A percentile compares a stretch with the other conserved stretches of the same genome.
These are phyloP conservation scores for Podaxis carcinomalis DNA, from an alignment of 768 basidiomycete genomes.

Conservation along the genomic window DNA sequence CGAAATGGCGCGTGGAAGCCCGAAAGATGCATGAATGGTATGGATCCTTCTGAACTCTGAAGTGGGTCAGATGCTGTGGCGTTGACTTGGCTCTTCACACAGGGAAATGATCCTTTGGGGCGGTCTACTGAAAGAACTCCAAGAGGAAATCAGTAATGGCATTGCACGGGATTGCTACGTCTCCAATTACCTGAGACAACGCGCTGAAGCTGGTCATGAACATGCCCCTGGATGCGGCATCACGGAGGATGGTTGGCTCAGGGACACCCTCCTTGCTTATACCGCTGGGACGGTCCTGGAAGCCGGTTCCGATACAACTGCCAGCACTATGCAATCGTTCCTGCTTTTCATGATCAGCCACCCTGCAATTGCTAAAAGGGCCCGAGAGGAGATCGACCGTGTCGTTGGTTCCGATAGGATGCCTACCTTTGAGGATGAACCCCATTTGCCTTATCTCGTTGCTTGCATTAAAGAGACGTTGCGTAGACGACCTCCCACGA, in stretches of 20 bases:
- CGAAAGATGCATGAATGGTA: slow-evolving; percentile 23
- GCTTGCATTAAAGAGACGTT: slow-evolving; percentile 23
- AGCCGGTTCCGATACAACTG: slow-evolving; percentile 26
- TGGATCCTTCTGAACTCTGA: not conserved
- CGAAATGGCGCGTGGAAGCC: slow-evolving; percentile 21
- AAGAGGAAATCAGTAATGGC: slow-evolving; percentile 18
- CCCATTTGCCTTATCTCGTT: slow-evolving; percentile 18
- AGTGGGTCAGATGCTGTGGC: not conserved
- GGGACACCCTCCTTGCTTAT: slow-evolving; percentile 24
- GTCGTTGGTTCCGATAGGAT: slow-evolving; percentile 23
- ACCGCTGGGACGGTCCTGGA: slow-evolving; percentile 24
- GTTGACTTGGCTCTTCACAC: not conserved
- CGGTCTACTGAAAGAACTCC: slow-evolving; percentile 20
- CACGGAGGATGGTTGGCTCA: slow-evolving; percentile 25
- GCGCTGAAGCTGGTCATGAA: slow-evolving; percentile 19
- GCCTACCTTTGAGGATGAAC: slow-evolving; percentile 22
- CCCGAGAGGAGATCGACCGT: slow-evolving; percentile 24
- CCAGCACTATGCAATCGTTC: slow-evolving; percentile 22
- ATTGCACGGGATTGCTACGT: slow-evolving; percentile 18
- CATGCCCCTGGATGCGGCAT: slow-evolving; percentile 22
- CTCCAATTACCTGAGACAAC: slow-evolving; percentile 18
- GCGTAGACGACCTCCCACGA: slow-evolving; percentile 19
- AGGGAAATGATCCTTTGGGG: slow-evolving; percentile 26
- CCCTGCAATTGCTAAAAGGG: slow-evolving; percentile 18
- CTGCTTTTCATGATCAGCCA: slow-evolving; percentile 24